Base-by-base conservation (phyloP, 768 basidiomycete species). In the Podaxis pistillaris region DNA sequence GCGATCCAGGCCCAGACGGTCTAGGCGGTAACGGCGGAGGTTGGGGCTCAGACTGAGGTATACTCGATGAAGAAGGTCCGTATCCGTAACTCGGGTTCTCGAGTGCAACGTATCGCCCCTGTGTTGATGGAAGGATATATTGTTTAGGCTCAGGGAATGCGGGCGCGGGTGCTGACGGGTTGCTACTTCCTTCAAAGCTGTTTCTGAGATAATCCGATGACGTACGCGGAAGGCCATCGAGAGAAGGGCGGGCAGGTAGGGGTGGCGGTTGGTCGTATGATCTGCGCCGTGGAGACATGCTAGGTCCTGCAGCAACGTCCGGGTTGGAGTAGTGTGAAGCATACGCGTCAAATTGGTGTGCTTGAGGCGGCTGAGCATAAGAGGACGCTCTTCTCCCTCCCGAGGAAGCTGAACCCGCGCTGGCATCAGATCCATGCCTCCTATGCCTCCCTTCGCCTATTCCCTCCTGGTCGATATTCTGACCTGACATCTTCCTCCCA, bases 161-260 rank as follows among this genome's bases (percentile, higher is more conserved):
- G 2, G 54, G 37, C 17, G 54, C 37, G 3, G 19, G 41, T n/a
- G 15, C 17, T 22, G 44, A 0, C 19, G 7, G 19, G 0, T 33
- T 28, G 24, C 7, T 1, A 24, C 13, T 58, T 4, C 4, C 33
- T 24, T 12, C 24, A 11, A 12, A 7, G 19, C 5, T n/a, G n/a
- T 22, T 33, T 13, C 17, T 53, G 51, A 53, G 17, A n/a, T 58
- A 58, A 36, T 59, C 58, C 11, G 58, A 50, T 5, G 58, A 59
- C 0, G 58, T 50, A 24, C 47, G 30, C 13, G 47, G 58, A 28
- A 28, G 33, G n/a, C 36, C 37, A 13, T 51, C 33, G 6, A 33
- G 51, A 3, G 12, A 15, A 6, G 58, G 58, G 17, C 47, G 58
- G 7, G 24, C 12, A 28, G 56, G 40, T 5, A 50, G 36, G 7